A percentile compares a stretch with the other conserved stretches of the same genome.
Conservation (phyloP, 495 filamentous ascomycete species). For the Trichoderma orchidacearum region DNA sequence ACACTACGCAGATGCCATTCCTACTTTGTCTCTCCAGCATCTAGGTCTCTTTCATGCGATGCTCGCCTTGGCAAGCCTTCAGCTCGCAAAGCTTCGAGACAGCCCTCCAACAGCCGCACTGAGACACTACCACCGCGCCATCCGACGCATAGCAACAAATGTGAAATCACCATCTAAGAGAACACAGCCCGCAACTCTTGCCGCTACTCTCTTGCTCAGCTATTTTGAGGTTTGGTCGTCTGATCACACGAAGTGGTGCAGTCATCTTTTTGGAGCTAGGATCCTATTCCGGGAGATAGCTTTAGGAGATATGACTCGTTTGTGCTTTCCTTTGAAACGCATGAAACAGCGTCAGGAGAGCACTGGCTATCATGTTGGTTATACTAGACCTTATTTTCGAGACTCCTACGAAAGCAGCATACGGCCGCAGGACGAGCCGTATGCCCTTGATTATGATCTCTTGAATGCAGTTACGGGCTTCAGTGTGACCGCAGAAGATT, state of each 20-base stretch:
- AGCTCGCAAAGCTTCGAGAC: slow-evolving; percentile 72
- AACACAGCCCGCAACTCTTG: slow-evolving; percentile 68
- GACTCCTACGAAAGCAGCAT: neutral
- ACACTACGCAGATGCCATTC: slow-evolving; percentile 48
- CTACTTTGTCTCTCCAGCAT: slow-evolving; percentile 70
- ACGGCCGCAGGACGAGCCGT: slow-evolving; percentile 5
- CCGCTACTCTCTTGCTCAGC: slow-evolving; percentile 74
- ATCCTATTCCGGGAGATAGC: slow-evolving; percentile 76
- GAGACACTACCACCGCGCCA: slow-evolving; percentile 82
- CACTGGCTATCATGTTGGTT: slow-evolving; percentile 10
- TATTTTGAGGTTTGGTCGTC: slow-evolving; percentile 94
- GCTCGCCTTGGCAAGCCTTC: slow-evolving; percentile 74
- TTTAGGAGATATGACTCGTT: slow-evolving; percentile 52
- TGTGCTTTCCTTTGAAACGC: slow-evolving; percentile 46
- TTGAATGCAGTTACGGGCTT: slow-evolving; percentile 23
- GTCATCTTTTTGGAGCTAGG: slow-evolving; percentile 72
- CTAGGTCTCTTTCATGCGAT: slow-evolving; percentile 83
- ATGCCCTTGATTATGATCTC: slow-evolving; percentile 20
- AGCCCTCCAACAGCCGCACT: slow-evolving; percentile 62
- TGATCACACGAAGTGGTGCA: slow-evolving; percentile 92
- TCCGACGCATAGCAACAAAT: slow-evolving; percentile 61
- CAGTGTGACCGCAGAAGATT: slow-evolving; percentile 18
- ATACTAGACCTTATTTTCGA: neutral
- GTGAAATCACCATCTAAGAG: slow-evolving; percentile 59
- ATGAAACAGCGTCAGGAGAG: slow-evolving; percentile 16